These are phyloP conservation scores for Astrocystis sublimbata DNA, from an alignment of 495 filamentous ascomycete species.

Conservation along the genomic window DNA sequence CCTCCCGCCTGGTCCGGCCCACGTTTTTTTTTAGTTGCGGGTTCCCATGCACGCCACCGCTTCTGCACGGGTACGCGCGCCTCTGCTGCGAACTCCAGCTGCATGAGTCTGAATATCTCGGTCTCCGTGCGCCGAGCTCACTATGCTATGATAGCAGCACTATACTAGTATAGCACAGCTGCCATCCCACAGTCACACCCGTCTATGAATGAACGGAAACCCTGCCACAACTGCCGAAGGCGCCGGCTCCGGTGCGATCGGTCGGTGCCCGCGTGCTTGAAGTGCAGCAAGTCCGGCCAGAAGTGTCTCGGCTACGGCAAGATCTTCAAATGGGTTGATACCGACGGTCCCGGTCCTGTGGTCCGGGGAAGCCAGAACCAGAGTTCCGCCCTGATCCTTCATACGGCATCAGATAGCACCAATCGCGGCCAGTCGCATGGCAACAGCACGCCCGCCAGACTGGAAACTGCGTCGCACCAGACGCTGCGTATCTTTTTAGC, in stretches of 20 bases:
- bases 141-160: not conserved
- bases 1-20: too few relatives aligned
- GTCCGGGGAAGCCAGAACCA: not conserved
- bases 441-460: not conserved
- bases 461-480: conserved; percentile 9
- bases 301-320: conserved; percentile 48
- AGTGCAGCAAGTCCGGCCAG: conserved; percentile 49
- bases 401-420: not conserved
- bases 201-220: conserved; percentile 31
- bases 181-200: conserved; percentile 10
- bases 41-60: not conserved
- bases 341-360: not conserved
- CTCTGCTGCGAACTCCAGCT: not conserved
- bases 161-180: not conserved
- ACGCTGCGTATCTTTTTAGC: not conserved
- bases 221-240: conserved; percentile 55
- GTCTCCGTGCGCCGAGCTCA: not conserved
- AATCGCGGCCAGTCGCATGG: not conserved
- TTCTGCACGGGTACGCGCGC: too few relatives aligned
- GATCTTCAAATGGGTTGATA: conserved; percentile 44
- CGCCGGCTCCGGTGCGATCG: conserved; percentile 57
- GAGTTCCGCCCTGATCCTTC: not conserved
- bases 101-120: not conserved
- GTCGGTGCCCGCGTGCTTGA: conserved; percentile 49
- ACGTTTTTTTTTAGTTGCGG: not conserved